Evolutionary conservation across 2,329 filamentous ascomycete genomes (phyloP).

Genomic region (Arthrobotrys sinensis): DNA sequence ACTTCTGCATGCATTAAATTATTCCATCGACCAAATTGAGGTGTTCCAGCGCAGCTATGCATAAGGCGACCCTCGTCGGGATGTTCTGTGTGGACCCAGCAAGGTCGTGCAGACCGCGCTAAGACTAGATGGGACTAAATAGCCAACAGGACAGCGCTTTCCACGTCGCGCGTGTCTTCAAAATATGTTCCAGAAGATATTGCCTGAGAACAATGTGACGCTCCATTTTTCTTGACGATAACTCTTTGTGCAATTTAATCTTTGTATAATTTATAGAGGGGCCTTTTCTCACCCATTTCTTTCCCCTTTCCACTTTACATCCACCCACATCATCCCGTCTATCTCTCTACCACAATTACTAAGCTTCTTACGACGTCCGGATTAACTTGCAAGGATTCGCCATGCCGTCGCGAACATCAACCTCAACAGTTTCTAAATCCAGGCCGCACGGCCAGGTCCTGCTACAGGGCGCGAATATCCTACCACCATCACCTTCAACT

Average conservation of each 20-base stretch:
- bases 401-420: slow-evolving; percentile 50
- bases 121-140: slow-evolving; percentile 29
- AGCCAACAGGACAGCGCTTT: slow-evolving; percentile 37
- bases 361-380: neutral
- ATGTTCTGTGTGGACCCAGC: slow-evolving; percentile 38
- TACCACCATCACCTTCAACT: slow-evolving; percentile 47
- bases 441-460: slow-evolving; percentile 36
- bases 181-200: slow-evolving; percentile 39
- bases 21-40: slow-evolving; percentile 44
- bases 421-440: slow-evolving; percentile 40
- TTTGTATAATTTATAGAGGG: slow-evolving; percentile 31
- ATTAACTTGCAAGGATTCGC: slow-evolving; percentile 4
- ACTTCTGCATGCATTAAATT: slow-evolving; percentile 46
- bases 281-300: slow-evolving; percentile 8
- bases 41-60: slow-evolving; percentile 55
- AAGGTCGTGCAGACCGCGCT: slow-evolving; percentile 27
- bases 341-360: too few species aligned
- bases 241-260: slow-evolving; percentile 8
- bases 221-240: slow-evolving; percentile 21
- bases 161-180: slow-evolving; percentile 49
- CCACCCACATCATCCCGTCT: neutral
- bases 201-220: slow-evolving; percentile 25
- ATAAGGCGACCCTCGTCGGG: slow-evolving; percentile 36
- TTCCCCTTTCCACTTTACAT: slow-evolving; percentile 9
- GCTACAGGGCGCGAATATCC: slow-evolving; percentile 21